A percentile compares a stretch with the other conserved stretches of the same genome.
Conservation (phyloP, 2,329 filamentous ascomycete species). For the Tolypocladium guangdongense region DNA sequence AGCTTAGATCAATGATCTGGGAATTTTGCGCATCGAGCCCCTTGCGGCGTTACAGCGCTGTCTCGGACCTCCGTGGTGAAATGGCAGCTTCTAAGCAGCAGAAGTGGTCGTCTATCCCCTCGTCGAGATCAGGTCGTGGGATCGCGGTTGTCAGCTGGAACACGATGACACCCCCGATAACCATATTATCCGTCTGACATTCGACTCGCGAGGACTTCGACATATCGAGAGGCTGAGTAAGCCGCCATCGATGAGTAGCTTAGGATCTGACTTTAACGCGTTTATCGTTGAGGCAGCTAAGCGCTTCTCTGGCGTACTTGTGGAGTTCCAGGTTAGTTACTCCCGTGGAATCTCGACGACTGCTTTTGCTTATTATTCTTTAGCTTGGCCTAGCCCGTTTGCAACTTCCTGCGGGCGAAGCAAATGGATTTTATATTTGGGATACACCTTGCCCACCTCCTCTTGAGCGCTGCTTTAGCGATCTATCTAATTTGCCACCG, state of each 20-base stretch:
- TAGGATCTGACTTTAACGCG: background rate
- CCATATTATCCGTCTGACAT: background rate
- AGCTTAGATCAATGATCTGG: background rate
- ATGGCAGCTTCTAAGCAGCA: background rate
- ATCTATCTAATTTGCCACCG: background rate
- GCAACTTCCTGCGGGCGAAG: background rate
- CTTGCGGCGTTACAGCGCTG: background rate
- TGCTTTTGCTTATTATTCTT: background rate
- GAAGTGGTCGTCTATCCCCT: background rate
- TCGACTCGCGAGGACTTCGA: background rate
- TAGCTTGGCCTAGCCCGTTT: slow-evolving; percentile 1
- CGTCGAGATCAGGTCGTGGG: background rate
- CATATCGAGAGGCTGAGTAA: slow-evolving; percentile 1
- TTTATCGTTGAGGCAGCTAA: slow-evolving; percentile 1
- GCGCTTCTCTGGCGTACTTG: slow-evolving; percentile 1
- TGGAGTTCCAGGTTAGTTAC: slow-evolving; percentile 1
- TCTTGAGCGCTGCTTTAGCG: background rate
- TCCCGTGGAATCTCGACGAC: background rate
- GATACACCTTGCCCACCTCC: slow-evolving; percentile 2
- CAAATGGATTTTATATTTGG: slow-evolving; percentile 1
- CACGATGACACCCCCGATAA: background rate
- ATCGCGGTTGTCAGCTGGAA: background rate
- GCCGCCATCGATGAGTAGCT: background rate
- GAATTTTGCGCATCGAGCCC: background rate
- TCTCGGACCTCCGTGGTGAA: background rate